Conservation (phyloP, 208 protist genomes). For the Leishmania gerbilli region DNA sequence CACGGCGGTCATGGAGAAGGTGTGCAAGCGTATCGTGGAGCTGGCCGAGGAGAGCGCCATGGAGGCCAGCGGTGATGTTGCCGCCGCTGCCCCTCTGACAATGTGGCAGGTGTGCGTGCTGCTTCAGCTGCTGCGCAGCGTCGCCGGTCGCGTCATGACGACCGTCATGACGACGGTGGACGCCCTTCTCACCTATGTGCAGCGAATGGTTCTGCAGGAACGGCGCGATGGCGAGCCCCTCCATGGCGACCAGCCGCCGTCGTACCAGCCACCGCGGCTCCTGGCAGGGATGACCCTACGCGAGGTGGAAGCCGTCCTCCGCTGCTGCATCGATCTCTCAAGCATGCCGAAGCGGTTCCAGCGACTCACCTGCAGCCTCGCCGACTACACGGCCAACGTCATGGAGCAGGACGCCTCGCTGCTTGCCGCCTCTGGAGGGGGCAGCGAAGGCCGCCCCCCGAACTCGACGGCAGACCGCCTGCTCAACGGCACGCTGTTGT, state of each 20-base stretch:
- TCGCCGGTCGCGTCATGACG: slow-evolving; percentile 17
- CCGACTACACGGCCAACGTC: slow-evolving; percentile 12
- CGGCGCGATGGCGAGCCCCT: not conserved
- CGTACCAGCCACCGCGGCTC: slow-evolving; percentile 5
- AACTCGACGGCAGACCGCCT: not conserved
- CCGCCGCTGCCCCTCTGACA: slow-evolving; percentile 16
- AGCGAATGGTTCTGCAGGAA: slow-evolving; percentile 10
- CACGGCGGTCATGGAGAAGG: slow-evolving; percentile 29
- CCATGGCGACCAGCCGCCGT: not conserved
- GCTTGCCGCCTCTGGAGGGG: not conserved
- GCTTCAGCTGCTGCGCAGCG: slow-evolving; percentile 28
- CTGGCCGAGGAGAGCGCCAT: slow-evolving; percentile 8
- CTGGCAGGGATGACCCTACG: slow-evolving; percentile 13
- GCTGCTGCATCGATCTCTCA: slow-evolving; percentile 39
- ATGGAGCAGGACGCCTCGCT: slow-evolving; percentile 7
- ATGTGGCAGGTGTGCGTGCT: slow-evolving; percentile 29
- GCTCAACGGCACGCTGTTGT: not conserved
- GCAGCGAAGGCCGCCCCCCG: not conserved
- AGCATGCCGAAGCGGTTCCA: slow-evolving; percentile 27
- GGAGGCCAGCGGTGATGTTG: not conserved
- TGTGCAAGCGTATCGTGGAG: slow-evolving; percentile 34
- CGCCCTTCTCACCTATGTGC: slow-evolving; percentile 34
- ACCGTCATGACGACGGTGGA: slow-evolving; percentile 37
- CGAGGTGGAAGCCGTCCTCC: slow-evolving; percentile 32
- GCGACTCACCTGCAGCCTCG: slow-evolving; percentile 9